A percentile compares a stretch with the other conserved stretches of the same genome.
Conservation (phyloP, 441 rosid genomes). For the Bruguiera hainesii region DNA sequence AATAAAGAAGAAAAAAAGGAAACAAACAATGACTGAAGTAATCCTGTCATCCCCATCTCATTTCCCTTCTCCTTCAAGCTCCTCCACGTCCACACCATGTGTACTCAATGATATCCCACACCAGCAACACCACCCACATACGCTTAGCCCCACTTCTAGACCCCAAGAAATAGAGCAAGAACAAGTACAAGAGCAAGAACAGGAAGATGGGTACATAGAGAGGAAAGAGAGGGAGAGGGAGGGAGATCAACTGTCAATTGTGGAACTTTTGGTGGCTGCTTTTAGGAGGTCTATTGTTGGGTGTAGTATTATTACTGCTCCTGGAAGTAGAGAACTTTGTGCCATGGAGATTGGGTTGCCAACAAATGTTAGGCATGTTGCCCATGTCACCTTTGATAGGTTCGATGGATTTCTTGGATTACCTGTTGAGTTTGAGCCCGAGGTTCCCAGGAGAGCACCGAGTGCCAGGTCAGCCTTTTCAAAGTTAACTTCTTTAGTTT, state of each 20-base stretch:
- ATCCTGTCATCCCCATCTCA: slow-evolving; percentile 69
- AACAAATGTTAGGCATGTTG: slow-evolving; percentile 68
- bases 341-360: slow-evolving; percentile 78
- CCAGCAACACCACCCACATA: slow-evolving; percentile 29
- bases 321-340: slow-evolving; percentile 50
- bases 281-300: slow-evolving; percentile 74
- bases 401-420: slow-evolving; percentile 82
- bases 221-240: slow-evolving; percentile 47
- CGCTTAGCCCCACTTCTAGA: slow-evolving; percentile 35
- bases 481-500: neutral
- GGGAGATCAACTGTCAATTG: slow-evolving; percentile 57
- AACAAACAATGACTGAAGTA: slow-evolving; percentile 64
- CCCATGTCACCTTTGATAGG: slow-evolving; percentile 83
- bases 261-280: slow-evolving; percentile 59
- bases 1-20: neutral
- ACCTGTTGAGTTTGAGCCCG: slow-evolving; percentile 86
- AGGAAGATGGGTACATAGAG: slow-evolving; percentile 24
- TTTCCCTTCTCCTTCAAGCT: slow-evolving; percentile 92
- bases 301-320: slow-evolving; percentile 38
- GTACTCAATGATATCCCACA: slow-evolving; percentile 42
- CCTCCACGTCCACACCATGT: slow-evolving; percentile 62
- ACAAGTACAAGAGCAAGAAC: slow-evolving; percentile 28
- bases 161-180: slow-evolving; percentile 29
- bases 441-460: slow-evolving; percentile 71
- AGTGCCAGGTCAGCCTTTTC: slow-evolving; percentile 65